These are phyloP conservation scores for Micromonas pusilla DNA, from an alignment of 139 green algal species.

Conservation along the genomic window DNA sequence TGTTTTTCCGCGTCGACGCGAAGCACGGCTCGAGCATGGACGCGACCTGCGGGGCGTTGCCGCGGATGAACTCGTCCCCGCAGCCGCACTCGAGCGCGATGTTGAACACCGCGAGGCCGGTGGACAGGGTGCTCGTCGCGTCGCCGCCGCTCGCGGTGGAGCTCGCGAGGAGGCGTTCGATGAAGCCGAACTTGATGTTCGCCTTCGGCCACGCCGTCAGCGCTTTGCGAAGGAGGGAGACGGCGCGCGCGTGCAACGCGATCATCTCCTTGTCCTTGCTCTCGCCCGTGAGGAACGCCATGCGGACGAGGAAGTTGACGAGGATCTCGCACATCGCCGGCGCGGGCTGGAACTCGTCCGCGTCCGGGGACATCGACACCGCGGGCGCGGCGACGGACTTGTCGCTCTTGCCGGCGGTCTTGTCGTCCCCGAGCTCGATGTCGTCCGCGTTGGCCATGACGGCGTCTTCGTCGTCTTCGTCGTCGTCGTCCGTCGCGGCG, in stretches of 20 bases:
- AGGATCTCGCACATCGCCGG: conserved; percentile 71
- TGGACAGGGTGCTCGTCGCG: conserved; percentile 45
- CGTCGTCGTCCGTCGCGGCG: no score
- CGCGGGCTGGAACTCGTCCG: conserved; percentile 45
- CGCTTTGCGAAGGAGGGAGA: conserved; percentile 40
- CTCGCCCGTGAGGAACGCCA: conserved; percentile 58
- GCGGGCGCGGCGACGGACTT: background rate
- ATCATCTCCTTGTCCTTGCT: conserved; percentile 48
- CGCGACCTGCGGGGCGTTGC: conserved; percentile 34
- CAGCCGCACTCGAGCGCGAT: conserved; percentile 38
- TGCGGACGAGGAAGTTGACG: conserved; percentile 82
- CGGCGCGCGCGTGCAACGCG: conserved; percentile 43
- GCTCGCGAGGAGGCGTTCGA: conserved; percentile 44
- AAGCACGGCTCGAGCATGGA: conserved; percentile 50
- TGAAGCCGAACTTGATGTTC: conserved; percentile 63
- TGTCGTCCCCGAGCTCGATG: background rate
- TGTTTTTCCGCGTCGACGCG: conserved; percentile 20
- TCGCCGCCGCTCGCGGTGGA: background rate
- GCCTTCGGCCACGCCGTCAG: conserved; percentile 48
- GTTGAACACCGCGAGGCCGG: conserved; percentile 42
- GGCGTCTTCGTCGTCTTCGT: background rate
- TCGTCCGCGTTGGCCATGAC: background rate
- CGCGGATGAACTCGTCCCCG: conserved; percentile 33
- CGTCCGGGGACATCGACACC: background rate
- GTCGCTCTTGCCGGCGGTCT: background rate